These are phyloP conservation scores for Staphylotrichum longicolle DNA, from an alignment of 495 filamentous ascomycete genomes.

Conservation along the genomic window DNA sequence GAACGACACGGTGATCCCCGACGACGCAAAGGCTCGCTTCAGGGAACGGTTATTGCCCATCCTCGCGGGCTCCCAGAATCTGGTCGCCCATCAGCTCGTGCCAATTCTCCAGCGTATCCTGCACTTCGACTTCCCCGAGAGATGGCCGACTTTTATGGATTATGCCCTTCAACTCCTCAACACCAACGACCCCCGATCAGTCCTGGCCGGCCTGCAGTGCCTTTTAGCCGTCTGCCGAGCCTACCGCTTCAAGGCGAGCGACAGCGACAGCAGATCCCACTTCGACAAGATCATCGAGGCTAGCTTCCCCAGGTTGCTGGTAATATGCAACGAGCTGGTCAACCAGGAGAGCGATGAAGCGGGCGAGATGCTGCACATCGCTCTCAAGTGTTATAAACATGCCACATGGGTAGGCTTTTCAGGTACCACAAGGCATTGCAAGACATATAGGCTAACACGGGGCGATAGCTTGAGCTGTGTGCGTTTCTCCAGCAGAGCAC, in stretches of 20 bases:
- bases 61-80: constrained; percentile 72
- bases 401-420: constrained; percentile 78
- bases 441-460: not conserved
- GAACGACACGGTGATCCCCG: constrained; percentile 66
- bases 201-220: constrained; percentile 92
- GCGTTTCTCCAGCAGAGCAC: constrained; percentile 71
- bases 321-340: constrained; percentile 81
- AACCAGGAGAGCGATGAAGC: constrained; percentile 89
- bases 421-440: not conserved
- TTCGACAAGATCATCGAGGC: constrained; percentile 92
- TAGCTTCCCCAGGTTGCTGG: constrained; percentile 85
- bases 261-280: constrained; percentile 72
- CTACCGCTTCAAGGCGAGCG: constrained; percentile 79
- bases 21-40: constrained; percentile 85
- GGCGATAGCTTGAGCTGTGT: constrained; percentile 80
- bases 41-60: constrained; percentile 84
- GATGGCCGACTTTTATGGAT: constrained; percentile 91
- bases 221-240: constrained; percentile 88
- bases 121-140: constrained; percentile 87
- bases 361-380: constrained; percentile 92
- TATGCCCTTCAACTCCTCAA: constrained; percentile 84
- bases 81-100: constrained; percentile 83
- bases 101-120: constrained; percentile 94
- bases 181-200: constrained; percentile 75
- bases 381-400: constrained; percentile 96